phyloP scores from a whole-genome alignment of 129 eudicot genomes.

The Flaveria trinervia region DNA sequence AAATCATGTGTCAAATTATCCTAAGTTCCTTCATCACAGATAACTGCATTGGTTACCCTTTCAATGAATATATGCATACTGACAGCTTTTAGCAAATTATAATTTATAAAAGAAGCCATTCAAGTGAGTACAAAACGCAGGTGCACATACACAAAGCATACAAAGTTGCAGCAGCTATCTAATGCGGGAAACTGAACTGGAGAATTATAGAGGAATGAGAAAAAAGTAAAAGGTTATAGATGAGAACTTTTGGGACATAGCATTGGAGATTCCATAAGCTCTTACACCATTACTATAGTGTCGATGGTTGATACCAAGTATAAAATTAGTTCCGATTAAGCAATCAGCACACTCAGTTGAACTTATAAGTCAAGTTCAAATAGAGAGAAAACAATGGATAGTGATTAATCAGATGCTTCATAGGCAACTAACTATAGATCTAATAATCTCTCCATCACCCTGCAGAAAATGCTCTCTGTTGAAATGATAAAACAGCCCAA shows the following conservation, averaged over 20 bases:
- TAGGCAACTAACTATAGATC: constrained; percentile 5
- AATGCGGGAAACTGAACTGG: neutral
- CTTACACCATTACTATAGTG: neutral
- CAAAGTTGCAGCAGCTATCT: constrained; percentile 3
- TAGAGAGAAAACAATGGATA: constrained; percentile 4
- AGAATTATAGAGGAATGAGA: neutral
- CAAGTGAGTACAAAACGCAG: neutral
- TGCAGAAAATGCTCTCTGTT: neutral
- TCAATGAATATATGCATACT: constrained; percentile 2
- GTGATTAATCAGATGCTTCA: constrained; percentile 1
- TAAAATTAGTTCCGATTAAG: neutral
- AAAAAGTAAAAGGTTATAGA: neutral
- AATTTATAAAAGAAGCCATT: constrained; percentile 1
- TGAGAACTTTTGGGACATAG: neutral
- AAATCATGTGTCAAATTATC: constrained; percentile 11
- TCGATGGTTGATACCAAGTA: neutral
- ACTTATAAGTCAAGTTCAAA: neutral
- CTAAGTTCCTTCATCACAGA: neutral
- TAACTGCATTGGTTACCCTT: neutral
- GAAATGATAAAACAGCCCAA: neutral
- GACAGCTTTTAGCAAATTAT: constrained; percentile 14
- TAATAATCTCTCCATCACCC: constrained; percentile 1
- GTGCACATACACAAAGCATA: neutral
- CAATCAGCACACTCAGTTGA: constrained; percentile 5
- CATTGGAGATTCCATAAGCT: constrained; percentile 8